Conservation (phyloP, 257 asterid species). For the Plantago elongata region DNA sequence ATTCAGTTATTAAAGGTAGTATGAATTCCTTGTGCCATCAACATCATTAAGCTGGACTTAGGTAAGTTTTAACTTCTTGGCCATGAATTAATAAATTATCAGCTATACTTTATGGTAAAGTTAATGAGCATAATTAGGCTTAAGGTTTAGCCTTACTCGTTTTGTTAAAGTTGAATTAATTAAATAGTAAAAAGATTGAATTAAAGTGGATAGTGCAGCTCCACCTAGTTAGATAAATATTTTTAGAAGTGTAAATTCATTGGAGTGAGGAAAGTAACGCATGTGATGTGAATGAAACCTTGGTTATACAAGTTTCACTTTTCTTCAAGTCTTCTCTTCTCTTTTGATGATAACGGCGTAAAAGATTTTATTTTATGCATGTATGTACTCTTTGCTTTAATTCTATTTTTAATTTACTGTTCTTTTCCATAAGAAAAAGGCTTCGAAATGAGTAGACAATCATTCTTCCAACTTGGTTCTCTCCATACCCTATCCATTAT, state of each 20-base stretch:
- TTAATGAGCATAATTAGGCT: constrained; percentile 13
- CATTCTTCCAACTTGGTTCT: constrained; percentile 24
- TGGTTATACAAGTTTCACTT: constrained; percentile 21
- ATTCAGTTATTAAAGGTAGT: too few species aligned
- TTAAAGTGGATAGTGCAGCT: constrained; percentile 13
- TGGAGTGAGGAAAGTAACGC: constrained; percentile 31
- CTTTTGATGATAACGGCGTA: constrained; percentile 44
- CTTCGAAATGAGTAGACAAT: constrained; percentile 22
- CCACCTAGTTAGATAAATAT: constrained; percentile 22
- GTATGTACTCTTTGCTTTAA: not conserved
- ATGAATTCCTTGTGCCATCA: not conserved
- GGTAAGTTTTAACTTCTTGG: constrained; percentile 24
- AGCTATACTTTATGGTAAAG: constrained; percentile 20
- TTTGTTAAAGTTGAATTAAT: not conserved
- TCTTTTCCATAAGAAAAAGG: not conserved
- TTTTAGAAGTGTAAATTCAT: constrained; percentile 20
- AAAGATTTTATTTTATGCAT: not conserved
- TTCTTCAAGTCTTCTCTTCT: constrained; percentile 33
- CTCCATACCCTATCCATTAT: constrained; percentile 3
- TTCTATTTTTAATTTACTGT: too few species aligned
- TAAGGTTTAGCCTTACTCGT: not conserved
- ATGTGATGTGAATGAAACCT: constrained; percentile 42
- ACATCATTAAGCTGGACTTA: constrained; percentile 22
- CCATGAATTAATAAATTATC: constrained; percentile 2
- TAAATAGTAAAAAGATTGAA: constrained; percentile 16